phyloP scores from a whole-genome alignment of 441 rosid species.

The Corymbia calophylla region DNA sequence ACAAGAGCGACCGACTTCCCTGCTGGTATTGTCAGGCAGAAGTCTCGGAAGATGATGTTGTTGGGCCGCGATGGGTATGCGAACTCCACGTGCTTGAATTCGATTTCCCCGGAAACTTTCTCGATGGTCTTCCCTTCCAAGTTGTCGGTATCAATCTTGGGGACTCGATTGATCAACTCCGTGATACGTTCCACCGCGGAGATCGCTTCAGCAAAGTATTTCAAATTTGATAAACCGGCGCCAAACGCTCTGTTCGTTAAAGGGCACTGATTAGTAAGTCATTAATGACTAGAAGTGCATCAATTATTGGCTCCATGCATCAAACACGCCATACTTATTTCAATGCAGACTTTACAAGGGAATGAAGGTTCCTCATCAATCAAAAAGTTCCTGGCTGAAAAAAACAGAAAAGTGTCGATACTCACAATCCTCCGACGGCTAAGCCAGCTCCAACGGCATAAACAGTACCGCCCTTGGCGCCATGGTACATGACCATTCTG shows the following conservation, averaged over 20 bases:
- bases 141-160: conserved; percentile 55
- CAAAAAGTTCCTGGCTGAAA: background rate
- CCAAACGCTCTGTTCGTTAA: conserved; percentile 46
- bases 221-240: conserved; percentile 54
- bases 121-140: conserved; percentile 33
- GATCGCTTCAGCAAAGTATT: conserved; percentile 60
- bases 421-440: conserved; percentile 73
- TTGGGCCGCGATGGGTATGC: conserved; percentile 74
- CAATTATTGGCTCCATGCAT: background rate
- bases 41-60: conserved; percentile 34
- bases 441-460: conserved; percentile 48
- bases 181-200: conserved; percentile 54
- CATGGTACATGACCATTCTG: conserved; percentile 78
- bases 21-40: conserved; percentile 47
- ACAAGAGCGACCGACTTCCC: conserved; percentile 72
- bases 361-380: background rate
- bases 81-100: conserved; percentile 46
- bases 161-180: conserved; percentile 59
- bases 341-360: background rate
- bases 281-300: background rate
- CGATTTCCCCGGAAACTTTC: conserved; percentile 47
- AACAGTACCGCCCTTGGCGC: conserved; percentile 70
- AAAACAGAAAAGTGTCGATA: background rate
- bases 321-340: background rate
- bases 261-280: background rate